Evolutionary conservation across 2,329 filamentous ascomycete species (phyloP).

Genomic region (Penicillium sp.): DNA sequence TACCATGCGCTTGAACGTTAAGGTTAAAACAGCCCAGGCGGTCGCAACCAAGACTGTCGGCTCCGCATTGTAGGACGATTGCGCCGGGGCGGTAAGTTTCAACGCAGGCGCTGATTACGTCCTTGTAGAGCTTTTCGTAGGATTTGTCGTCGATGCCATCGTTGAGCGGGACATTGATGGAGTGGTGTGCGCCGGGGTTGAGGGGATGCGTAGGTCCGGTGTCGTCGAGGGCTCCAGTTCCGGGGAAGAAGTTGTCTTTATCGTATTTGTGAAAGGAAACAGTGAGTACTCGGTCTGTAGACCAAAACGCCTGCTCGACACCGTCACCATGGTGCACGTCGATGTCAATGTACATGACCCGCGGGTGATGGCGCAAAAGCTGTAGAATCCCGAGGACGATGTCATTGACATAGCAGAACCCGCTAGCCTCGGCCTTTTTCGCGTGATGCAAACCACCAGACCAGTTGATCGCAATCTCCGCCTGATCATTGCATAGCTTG

Average conservation of each 20-base stretch:
- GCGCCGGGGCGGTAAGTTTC: conserved; percentile 85
- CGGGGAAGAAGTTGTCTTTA: conserved; percentile 82
- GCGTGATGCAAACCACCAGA: conserved; percentile 95
- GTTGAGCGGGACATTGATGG: conserved; percentile 86
- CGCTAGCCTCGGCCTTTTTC: conserved; percentile 89
- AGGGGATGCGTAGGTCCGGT: conserved; percentile 82
- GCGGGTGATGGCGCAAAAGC: conserved; percentile 78
- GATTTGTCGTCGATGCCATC: conserved; percentile 91
- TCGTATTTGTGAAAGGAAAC: conserved; percentile 98
- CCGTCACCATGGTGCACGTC: conserved; percentile 92
- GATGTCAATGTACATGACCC: conserved; percentile 93
- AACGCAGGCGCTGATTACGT: conserved; percentile 77
- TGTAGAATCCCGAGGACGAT: conserved; percentile 94
- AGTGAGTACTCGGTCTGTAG: conserved; percentile 87
- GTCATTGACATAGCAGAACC: conserved; percentile 99
- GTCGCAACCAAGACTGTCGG: conserved; percentile 92
- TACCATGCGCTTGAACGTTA: conserved; percentile 91
- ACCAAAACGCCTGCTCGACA: conserved; percentile 89
- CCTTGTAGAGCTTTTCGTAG: conserved; percentile 84
- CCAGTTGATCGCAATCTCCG: conserved; percentile 97
- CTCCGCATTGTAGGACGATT: conserved; percentile 94
- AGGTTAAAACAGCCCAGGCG: conserved; percentile 94
- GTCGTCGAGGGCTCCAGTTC: conserved; percentile 84
- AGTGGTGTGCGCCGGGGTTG: conserved; percentile 86
- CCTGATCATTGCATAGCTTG: conserved; percentile 83